phyloP scores from a whole-genome alignment of 176 grass and related monocot genomes.

The Aegilops sharonensis region DNA sequence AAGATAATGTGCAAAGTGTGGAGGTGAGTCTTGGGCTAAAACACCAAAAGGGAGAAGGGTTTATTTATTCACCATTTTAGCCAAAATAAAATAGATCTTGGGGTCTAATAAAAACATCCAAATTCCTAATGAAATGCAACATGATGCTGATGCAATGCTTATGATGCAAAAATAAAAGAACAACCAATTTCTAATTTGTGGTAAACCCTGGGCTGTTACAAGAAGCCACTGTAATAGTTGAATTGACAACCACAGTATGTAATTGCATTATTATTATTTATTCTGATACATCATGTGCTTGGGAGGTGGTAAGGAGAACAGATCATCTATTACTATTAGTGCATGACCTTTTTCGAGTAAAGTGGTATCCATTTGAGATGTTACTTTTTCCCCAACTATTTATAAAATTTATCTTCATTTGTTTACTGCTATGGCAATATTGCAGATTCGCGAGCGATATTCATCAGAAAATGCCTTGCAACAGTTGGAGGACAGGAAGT shows the following conservation, averaged over 20 bases:
- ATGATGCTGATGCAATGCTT: no score
- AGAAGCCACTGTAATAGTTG: slow-evolving; percentile 16
- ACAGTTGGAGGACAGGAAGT: slow-evolving; percentile 47
- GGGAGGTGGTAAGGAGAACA: neutral
- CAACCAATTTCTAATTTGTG: no score
- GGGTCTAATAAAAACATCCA: no score
- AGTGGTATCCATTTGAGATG: neutral
- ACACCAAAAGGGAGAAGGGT: no score
- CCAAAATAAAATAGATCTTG: no score
- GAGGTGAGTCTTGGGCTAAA: no score
- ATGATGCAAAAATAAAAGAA: no score
- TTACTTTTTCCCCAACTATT: neutral
- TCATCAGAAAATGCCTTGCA: slow-evolving; percentile 44
- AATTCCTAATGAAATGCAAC: no score
- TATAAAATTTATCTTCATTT: neutral
- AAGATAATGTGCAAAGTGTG: no score
- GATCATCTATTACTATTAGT: neutral
- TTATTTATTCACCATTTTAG: no score
- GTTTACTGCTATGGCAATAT: slow-evolving; percentile 22
- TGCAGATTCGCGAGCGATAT: slow-evolving; percentile 58
- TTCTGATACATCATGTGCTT: slow-evolving; percentile 7
- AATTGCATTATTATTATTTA: neutral
- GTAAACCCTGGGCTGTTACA: no score
- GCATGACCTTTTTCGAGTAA: neutral
- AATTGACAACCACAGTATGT: neutral